A percentile compares a stretch with the other conserved stretches of the same genome.
Evolutionary conservation across 129 eudicot genomes (phyloP).

Genomic region (Flaveria linearis): DNA sequence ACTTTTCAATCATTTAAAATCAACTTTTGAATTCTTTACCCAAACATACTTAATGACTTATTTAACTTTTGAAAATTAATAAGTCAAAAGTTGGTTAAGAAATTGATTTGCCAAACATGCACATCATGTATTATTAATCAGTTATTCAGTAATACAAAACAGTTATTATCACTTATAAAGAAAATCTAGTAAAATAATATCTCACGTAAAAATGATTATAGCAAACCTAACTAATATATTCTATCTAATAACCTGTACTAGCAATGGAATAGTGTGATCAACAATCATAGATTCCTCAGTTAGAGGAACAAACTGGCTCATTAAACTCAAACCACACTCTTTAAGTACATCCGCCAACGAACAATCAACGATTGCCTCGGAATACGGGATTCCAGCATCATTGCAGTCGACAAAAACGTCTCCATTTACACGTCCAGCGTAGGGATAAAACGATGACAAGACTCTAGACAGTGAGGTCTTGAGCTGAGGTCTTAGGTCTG

Average conservation of each 20-base stretch:
- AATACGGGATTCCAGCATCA: slow-evolving; percentile 37
- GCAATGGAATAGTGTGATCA: slow-evolving; percentile 37
- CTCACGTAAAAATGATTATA: background rate
- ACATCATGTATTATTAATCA: background rate
- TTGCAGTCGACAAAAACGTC: slow-evolving; percentile 35
- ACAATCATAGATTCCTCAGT: slow-evolving; percentile 18
- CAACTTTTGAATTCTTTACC: too few species aligned
- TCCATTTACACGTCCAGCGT: slow-evolving; percentile 35
- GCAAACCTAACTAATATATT: background rate
- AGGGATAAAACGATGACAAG: slow-evolving; percentile 35
- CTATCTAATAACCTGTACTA: slow-evolving; percentile 19
- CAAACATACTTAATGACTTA: too few species aligned
- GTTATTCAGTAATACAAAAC: too few species aligned
- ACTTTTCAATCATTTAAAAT: too few species aligned
- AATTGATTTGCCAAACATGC: too few species aligned
- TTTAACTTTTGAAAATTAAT: too few species aligned
- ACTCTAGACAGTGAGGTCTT: slow-evolving; percentile 28
- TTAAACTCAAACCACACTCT: background rate
- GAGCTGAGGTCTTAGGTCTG: slow-evolving; percentile 13
- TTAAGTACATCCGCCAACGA: slow-evolving; percentile 29
- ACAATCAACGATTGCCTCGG: slow-evolving; percentile 28
- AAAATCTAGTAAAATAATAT: too few species aligned
- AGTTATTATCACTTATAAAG: too few species aligned
- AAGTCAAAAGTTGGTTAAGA: too few species aligned
- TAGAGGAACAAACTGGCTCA: slow-evolving; percentile 26